Conservation (phyloP, 2,329 filamentous ascomycete genomes). For the Fusarium humuli region DNA sequence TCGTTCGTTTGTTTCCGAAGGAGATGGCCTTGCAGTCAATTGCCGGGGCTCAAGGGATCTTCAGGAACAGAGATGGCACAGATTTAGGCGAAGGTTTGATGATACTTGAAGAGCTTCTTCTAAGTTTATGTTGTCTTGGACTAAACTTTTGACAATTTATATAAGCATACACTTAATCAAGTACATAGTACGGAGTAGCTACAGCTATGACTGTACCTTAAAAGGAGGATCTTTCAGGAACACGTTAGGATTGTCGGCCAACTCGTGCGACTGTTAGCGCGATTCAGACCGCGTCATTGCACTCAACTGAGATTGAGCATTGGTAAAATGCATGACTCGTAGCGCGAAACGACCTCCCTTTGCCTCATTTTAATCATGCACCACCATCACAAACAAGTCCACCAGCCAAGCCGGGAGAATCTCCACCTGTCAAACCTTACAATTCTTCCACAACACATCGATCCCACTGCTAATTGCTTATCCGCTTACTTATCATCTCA, state of each 20-base stretch:
- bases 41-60: neutral
- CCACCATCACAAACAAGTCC: neutral
- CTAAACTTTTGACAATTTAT: neutral
- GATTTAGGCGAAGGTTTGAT: neutral
- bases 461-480: slow-evolving; percentile 16
- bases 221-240: neutral
- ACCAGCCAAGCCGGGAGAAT: neutral
- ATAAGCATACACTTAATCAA: neutral
- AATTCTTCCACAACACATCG: slow-evolving; percentile 23
- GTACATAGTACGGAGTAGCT: neutral
- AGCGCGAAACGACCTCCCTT: slow-evolving; percentile 21
- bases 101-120: neutral
- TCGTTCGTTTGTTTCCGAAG: neutral
- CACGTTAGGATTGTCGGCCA: neutral
- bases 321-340: slow-evolving; percentile 11
- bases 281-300: slow-evolving; percentile 5
- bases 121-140: neutral
- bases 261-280: neutral
- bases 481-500: slow-evolving; percentile 22
- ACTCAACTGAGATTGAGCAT: slow-evolving; percentile 1
- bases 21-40: neutral
- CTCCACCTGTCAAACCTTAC: slow-evolving; percentile 18
- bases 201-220: neutral
- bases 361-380: slow-evolving; percentile 20
- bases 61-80: neutral